Base-by-base conservation (phyloP, 2,329 filamentous ascomycete genomes). In the Aureobasidium mangrovei region DNA sequence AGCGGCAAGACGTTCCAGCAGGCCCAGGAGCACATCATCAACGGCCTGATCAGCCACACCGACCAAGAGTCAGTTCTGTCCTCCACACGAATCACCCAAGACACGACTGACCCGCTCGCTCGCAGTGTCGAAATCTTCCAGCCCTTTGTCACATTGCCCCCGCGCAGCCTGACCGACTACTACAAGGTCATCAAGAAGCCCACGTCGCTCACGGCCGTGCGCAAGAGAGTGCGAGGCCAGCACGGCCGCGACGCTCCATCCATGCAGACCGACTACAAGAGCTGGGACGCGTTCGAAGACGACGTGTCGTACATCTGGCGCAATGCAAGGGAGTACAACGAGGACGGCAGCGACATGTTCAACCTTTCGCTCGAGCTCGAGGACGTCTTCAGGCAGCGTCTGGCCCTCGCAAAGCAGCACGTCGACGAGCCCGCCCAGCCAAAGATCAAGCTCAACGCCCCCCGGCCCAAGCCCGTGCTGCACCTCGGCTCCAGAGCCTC, bases 281-380 rank as follows among this genome's bases (percentile, higher is more conserved):
- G 75, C 48, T 96, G 91, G 91, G 78, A 83, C 55, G 78, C 83
- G 0, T 88, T 95, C 60, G 88, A 89, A 66, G 83, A 90, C 53
- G 86, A 87, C 63, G 78, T 88, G 9, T 86, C 83, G 62, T 77
- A 88, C 51, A 83, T 96, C 41, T 96, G 91, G 91, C 79, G 78
- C 46, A 96, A 96, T 68, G 89, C 90, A 0, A 86, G 83, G 63
- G 85, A 85, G 56, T 96, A 91, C 74, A 96, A 96, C 61, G 88
- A 95, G 68, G 90, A 95, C 65, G 87, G 85, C 3, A 95, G 91
- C 64, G 85, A 89, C 12, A 91, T 95, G 49, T 88, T 84, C 59
- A 76, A 80, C 26, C 75, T 93, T 57, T 88, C 89, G 0, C 80
- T 83, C 46, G 83, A 93, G 57, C 79, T 96, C 5, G 84, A 94